Conservation (phyloP, 805 yeast species). For the Yamadazyma nakazawae region DNA sequence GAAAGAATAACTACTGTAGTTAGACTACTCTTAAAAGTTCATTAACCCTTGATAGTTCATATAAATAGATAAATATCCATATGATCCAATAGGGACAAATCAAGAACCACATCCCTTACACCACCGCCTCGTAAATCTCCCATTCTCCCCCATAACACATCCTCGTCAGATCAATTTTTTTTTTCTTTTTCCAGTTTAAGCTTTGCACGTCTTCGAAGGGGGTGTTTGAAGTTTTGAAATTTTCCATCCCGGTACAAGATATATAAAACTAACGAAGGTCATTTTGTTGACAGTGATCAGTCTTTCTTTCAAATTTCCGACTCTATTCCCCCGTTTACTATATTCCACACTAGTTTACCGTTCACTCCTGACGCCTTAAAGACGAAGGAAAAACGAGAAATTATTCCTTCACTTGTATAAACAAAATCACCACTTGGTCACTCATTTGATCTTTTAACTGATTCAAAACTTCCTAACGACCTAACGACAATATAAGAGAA, state of each 20-base stretch:
- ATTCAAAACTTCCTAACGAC: background rate
- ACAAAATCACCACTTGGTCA: background rate
- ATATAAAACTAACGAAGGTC: background rate
- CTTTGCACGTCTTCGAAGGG: slow-evolving; percentile 3
- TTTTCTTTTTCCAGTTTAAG: background rate
- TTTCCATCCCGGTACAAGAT: background rate
- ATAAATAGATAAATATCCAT: no score
- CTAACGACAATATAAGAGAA: background rate
- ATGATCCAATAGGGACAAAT: no score
- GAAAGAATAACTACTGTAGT: no score
- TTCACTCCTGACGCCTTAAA: background rate
- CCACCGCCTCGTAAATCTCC: background rate
- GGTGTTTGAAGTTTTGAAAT: slow-evolving; percentile 1
- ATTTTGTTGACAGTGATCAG: background rate
- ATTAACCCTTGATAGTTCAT: no score
- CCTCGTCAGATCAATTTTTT: background rate
- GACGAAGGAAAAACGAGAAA: background rate
- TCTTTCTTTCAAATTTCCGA: background rate
- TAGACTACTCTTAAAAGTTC: no score
- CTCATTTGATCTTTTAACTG: background rate
- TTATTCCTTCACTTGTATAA: background rate
- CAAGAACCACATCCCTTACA: no score
- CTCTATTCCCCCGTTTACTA: background rate
- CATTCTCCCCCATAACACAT: background rate
- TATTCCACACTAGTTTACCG: background rate